These are phyloP conservation scores for Pyrenophora teres DNA, from an alignment of 2,329 filamentous ascomycete species.

Conservation along the genomic window DNA sequence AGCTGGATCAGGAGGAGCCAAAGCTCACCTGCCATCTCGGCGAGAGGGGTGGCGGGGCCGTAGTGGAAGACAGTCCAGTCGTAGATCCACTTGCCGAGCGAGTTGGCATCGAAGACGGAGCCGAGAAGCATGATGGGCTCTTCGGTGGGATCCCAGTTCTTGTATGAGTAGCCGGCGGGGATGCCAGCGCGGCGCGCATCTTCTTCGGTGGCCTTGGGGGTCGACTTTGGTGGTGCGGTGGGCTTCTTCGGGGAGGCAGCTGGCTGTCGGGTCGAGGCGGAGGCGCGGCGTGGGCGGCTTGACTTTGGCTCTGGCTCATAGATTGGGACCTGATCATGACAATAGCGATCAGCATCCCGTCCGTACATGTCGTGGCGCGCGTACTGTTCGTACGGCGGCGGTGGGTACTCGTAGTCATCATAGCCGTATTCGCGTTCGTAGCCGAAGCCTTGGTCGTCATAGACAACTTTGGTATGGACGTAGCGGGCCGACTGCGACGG, in stretches of 20 bases:
- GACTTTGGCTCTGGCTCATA: constrained; percentile 52
- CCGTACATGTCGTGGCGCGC: constrained; percentile 59
- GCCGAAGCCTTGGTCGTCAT: constrained; percentile 57
- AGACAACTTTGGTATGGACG: constrained; percentile 62
- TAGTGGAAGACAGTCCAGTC: constrained; percentile 97
- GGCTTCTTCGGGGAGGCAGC: constrained; percentile 44
- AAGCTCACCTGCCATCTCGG: constrained; percentile 89
- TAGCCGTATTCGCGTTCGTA: constrained; percentile 52
- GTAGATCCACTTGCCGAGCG: constrained; percentile 98
- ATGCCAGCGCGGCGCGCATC: constrained; percentile 70
- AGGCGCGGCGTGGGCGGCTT: constrained; percentile 59
- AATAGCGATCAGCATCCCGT: constrained; percentile 58
- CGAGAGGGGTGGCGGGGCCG: constrained; percentile 78
- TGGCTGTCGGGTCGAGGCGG: constrained; percentile 55
- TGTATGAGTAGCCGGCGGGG: constrained; percentile 87
- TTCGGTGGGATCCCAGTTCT: constrained; percentile 97
- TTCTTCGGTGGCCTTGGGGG: constrained; percentile 64
- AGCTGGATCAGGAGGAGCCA: constrained; percentile 95
- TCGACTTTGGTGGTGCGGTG: constrained; percentile 39
- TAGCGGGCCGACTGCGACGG: constrained; percentile 58
- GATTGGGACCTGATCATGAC: constrained; percentile 55
- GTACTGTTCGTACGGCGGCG: constrained; percentile 56
- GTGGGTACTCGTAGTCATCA: constrained; percentile 51
- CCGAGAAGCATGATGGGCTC: constrained; percentile 92
- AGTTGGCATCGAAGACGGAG: constrained; percentile 97